These are phyloP conservation scores for Cladosporium sp. DNA, from an alignment of 2,329 filamentous ascomycete species.

Conservation along the genomic window DNA sequence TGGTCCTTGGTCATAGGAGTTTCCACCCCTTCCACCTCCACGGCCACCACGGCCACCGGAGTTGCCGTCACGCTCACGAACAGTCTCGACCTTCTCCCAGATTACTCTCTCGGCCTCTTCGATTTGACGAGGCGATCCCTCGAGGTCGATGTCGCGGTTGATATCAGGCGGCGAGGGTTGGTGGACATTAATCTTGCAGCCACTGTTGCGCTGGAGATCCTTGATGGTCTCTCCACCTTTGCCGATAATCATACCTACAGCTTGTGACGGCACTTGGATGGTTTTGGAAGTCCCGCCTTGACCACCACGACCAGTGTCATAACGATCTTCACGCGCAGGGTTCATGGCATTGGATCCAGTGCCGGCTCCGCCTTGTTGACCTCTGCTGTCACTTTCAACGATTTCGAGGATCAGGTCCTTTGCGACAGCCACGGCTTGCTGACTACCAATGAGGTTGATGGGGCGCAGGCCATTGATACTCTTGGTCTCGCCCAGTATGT, in stretches of 20 bases:
- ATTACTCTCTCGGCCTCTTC: constrained; percentile 77
- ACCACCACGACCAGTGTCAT: constrained; percentile 42
- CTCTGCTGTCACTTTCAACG: constrained; percentile 75
- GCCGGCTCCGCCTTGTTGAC: constrained; percentile 40
- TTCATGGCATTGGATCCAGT: constrained; percentile 24
- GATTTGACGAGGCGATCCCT: constrained; percentile 74
- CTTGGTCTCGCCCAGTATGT: constrained; percentile 90
- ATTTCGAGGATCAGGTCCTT: constrained; percentile 91
- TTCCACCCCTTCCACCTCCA: constrained; percentile 17
- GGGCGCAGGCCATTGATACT: constrained; percentile 85
- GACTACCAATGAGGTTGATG: constrained; percentile 82
- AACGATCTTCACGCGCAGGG: constrained; percentile 27
- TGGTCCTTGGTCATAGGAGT: constrained; percentile 26
- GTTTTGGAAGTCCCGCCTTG: constrained; percentile 62
- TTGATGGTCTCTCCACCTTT: constrained; percentile 91
- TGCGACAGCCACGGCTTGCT: constrained; percentile 68
- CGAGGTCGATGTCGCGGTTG: constrained; percentile 80
- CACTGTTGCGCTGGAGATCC: constrained; percentile 81
- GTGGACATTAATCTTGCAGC: constrained; percentile 93
- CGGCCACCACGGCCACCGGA: constrained; percentile 28
- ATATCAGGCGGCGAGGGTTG: constrained; percentile 74
- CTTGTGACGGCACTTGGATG: constrained; percentile 82
- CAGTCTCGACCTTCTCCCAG: constrained; percentile 86
- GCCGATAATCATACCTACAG: constrained; percentile 94
- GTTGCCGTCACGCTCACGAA: constrained; percentile 52